These are phyloP conservation scores for Turritis glabra DNA, from an alignment of 345 rosid genomes.

Conservation along the genomic window DNA sequence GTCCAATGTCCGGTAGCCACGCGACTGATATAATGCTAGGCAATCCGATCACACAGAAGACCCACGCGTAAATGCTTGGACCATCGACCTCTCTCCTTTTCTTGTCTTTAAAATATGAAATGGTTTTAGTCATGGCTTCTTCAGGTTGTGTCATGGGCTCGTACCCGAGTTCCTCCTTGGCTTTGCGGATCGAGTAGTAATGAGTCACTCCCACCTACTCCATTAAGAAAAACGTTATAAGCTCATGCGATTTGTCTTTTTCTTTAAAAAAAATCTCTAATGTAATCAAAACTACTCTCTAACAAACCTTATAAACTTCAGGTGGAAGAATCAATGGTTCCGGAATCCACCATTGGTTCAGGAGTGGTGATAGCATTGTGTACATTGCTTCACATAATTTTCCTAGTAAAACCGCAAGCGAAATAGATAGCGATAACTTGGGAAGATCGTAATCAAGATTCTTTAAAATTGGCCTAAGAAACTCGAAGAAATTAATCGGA, in stretches of 20 bases:
- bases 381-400: constrained; percentile 12
- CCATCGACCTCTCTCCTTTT: constrained; percentile 35
- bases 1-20: constrained; percentile 37
- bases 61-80: constrained; percentile 34
- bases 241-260: not conserved
- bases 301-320: constrained; percentile 27
- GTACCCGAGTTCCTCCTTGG: constrained; percentile 27
- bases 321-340: constrained; percentile 38
- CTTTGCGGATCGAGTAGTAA: constrained; percentile 23
- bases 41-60: constrained; percentile 28
- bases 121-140: constrained; percentile 31
- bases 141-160: constrained; percentile 20
- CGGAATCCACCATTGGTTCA: constrained; percentile 27
- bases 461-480: constrained; percentile 24
- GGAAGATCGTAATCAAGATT: constrained; percentile 33
- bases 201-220: constrained; percentile 24
- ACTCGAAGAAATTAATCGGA: constrained; percentile 30
- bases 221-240: not conserved
- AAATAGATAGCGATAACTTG: constrained; percentile 19
- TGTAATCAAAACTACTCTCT: not conserved
- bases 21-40: constrained; percentile 17
- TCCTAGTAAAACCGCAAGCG: constrained; percentile 12
- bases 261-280: not conserved
- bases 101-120: constrained; percentile 29
- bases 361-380: constrained; percentile 9